phyloP scores from a whole-genome alignment of 371 early-diverging fungal species.

The Amoeboaphelidium occidentale region DNA sequence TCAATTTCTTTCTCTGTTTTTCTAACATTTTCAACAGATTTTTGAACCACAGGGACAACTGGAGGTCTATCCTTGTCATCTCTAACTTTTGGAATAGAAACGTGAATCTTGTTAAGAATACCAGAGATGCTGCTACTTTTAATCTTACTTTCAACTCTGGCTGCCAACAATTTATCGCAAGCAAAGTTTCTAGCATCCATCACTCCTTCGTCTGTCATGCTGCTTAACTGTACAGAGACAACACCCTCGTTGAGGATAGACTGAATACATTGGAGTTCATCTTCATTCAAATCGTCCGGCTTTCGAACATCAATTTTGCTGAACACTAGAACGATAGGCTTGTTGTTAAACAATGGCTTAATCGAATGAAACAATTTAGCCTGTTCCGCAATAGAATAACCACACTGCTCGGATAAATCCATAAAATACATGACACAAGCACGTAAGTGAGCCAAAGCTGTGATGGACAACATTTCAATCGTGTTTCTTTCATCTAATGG shows the following conservation, averaged over 20 bases:
- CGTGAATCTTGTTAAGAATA: constrained; percentile 80
- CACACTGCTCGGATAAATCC: constrained; percentile 97
- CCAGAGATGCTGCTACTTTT: constrained; percentile 41
- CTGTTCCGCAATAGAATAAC: constrained; percentile 91
- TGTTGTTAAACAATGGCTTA: constrained; percentile 95
- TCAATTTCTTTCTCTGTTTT: constrained; percentile 75
- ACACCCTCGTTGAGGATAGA: constrained; percentile 37
- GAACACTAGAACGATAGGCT: constrained; percentile 85
- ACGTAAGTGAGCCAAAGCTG: constrained; percentile 97
- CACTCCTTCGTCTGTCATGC: constrained; percentile 82
- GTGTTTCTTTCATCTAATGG: constrained; percentile 98
- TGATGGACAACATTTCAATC: constrained; percentile 99
- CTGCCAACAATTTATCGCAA: constrained; percentile 73
- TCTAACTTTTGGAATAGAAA: constrained; percentile 62
- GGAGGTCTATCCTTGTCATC: constrained; percentile 63
- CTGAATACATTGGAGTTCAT: constrained; percentile 34
- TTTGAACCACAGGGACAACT: constrained; percentile 42
- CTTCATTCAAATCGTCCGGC: constrained; percentile 54
- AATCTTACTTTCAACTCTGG: constrained; percentile 88
- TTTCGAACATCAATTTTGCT: constrained; percentile 90
- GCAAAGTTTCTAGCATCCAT: constrained; percentile 81
- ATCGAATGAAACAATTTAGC: constrained; percentile 78
- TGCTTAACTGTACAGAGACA: constrained; percentile 54
- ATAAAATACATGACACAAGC: constrained; percentile 96
- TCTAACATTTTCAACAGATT: constrained; percentile 12